phyloP scores from a whole-genome alignment of 495 filamentous ascomycete species.

The Friedmanniomyces simplex region DNA sequence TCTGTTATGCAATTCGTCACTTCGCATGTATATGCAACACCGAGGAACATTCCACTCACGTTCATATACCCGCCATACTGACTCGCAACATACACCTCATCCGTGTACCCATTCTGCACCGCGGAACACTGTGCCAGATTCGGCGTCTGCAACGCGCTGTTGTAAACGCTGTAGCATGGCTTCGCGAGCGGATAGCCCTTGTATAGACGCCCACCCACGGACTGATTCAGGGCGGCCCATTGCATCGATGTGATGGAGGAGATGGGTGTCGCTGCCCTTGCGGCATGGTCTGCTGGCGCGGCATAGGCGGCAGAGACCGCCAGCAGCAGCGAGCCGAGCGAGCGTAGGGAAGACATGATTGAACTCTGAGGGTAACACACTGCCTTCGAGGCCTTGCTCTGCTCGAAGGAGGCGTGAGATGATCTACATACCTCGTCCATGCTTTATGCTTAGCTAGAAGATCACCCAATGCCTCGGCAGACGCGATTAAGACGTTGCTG shows the following conservation, averaged over 20 bases:
- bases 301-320: neutral
- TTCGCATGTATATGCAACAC: no score
- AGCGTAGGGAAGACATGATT: neutral
- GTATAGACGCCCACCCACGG: slow-evolving; percentile 1
- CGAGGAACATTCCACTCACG: neutral
- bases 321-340: neutral
- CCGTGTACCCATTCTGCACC: neutral
- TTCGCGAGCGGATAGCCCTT: slow-evolving; percentile 6
- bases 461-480: neutral
- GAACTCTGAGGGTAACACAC: neutral
- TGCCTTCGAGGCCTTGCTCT: neutral
- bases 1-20: no score
- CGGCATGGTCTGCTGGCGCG: neutral
- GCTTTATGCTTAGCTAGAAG: neutral
- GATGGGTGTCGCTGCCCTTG: neutral
- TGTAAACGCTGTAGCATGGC: slow-evolving; percentile 4
- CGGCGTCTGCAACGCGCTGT: neutral
- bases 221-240: slow-evolving; percentile 7
- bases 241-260: neutral
- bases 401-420: neutral
- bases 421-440: no score
- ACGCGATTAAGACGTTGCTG: no score
- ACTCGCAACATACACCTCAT: slow-evolving; percentile 4
- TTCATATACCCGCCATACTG: slow-evolving; percentile 8
- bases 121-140: slow-evolving; percentile 1